Base-by-base conservation (phyloP, 257 asterid genomes). In the Cordia subcordata region DNA sequence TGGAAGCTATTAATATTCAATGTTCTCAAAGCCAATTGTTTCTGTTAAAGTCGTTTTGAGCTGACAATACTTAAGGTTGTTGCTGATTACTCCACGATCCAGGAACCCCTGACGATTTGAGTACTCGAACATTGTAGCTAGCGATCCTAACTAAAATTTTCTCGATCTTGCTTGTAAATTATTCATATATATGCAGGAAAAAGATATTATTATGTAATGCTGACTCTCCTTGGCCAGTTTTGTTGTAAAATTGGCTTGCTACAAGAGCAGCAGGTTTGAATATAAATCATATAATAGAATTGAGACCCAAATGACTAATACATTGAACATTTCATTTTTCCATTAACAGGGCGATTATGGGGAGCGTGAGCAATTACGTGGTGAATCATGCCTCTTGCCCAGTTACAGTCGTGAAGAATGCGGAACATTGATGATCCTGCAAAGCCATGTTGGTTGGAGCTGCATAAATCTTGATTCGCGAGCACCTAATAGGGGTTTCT, bases 311-410 rank as follows among this genome's bases (percentile, higher is more conserved):
- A 15, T 19, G 20, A 22, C 51, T 62, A 17, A 62, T 44, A 13
- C 3, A 60, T 14, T 38, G 58, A 50, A 42, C 42, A 51, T 23
- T 58, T 22, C 73, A 69, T 56, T 5, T 11, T 47, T 51, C 16
- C 39, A 38, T 59, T 60, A 53, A 76, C 88, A 86, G 97, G 86
- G 97, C 66, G 44, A 72, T 86, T n/a, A 86, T 90, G 93, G 97
- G 97, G 49, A 90, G 96, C 63, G 97, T 87, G 14, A 87, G 97
- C 79, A 90, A 83, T 79, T 80, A 58, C 61, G 95, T 85, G 64
- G 96, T 90, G 77, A 85, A 80, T 65, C 77, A 90, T 52, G 95
- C 96, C 66, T 5, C 87, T 10, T 79, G 96, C 40, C 97, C 97
- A 0, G 90, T 90, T 51, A 90, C 97, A 1, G 93, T 90, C 16